A percentile compares a stretch with the other conserved stretches of the same genome.
phyloP scores from a whole-genome alignment of 2,329 filamentous ascomycete species.

The Pestalotiopsis sp. region DNA sequence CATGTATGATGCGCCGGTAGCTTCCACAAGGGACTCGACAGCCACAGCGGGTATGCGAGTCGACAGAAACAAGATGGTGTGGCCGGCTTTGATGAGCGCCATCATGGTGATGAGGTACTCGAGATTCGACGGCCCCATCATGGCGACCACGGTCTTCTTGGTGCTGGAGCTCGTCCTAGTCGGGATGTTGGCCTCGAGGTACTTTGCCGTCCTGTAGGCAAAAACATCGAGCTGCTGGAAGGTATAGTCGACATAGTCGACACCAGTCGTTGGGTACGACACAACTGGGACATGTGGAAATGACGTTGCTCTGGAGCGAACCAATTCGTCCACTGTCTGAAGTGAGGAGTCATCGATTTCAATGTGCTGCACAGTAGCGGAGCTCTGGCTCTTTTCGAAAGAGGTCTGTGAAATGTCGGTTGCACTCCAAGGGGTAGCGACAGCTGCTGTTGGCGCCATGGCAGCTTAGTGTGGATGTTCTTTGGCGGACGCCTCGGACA shows the following conservation, averaged over 20 bases:
- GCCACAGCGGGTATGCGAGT: slow-evolving; percentile 36
- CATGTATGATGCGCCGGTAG: slow-evolving; percentile 28
- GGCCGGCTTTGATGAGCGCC: slow-evolving; percentile 57
- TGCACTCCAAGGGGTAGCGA: slow-evolving; percentile 1
- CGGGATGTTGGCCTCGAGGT: slow-evolving; percentile 20
- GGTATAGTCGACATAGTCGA: slow-evolving; percentile 49
- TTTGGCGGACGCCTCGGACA: not conserved
- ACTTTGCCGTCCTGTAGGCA: slow-evolving; percentile 29
- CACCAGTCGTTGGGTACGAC: slow-evolving; percentile 45
- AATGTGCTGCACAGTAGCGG: not conserved
- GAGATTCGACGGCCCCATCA: slow-evolving; percentile 56
- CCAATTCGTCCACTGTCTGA: slow-evolving; percentile 39
- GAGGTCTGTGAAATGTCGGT: not conserved
- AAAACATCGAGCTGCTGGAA: slow-evolving; percentile 46
- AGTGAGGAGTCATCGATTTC: slow-evolving; percentile 15
- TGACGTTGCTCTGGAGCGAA: slow-evolving; percentile 37
- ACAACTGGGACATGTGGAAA: slow-evolving; percentile 39
- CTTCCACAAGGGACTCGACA: slow-evolving; percentile 30
- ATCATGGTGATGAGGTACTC: slow-evolving; percentile 57
- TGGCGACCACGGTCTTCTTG: slow-evolving; percentile 41
- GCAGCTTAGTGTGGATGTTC: not conserved
- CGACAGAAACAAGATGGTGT: slow-evolving; percentile 44
- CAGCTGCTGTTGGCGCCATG: not conserved
- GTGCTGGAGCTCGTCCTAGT: slow-evolving; percentile 18
- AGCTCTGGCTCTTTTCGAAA: not conserved